These are phyloP conservation scores for Spinacia oleracea DNA, from an alignment of 179 eudicot species.

Conservation along the genomic window DNA sequence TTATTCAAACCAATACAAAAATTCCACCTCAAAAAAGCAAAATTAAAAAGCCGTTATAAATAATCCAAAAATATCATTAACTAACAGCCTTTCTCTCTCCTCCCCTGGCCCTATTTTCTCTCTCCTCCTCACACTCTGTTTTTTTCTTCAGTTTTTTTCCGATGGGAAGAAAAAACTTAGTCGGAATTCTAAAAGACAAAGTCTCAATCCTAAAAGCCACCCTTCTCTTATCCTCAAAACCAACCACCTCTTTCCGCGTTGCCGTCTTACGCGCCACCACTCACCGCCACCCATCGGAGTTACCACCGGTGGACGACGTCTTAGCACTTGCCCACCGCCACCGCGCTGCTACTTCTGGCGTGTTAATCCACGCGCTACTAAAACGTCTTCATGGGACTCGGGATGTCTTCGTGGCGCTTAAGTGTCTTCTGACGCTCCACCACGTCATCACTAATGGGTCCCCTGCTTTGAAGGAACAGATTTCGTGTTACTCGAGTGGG, in stretches of 20 bases:
- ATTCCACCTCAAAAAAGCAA: neutral
- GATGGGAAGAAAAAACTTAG: slow-evolving; percentile 23
- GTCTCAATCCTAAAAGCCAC: slow-evolving; percentile 48
- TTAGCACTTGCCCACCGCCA: slow-evolving; percentile 36
- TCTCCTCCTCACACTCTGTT: neutral
- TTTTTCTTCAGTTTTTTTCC: slow-evolving; percentile 6
- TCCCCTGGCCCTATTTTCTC: neutral
- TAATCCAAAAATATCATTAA: slow-evolving; percentile 9
- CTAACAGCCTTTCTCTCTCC: slow-evolving; percentile 1
- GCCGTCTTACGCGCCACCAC: slow-evolving; percentile 69
- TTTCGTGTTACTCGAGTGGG: slow-evolving; percentile 20
- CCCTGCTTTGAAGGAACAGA: slow-evolving; percentile 32
- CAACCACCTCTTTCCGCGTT: slow-evolving; percentile 33
- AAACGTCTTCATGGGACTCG: slow-evolving; percentile 45
- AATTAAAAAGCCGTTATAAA: slow-evolving; percentile 18
- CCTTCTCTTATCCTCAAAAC: slow-evolving; percentile 33
- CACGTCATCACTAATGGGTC: slow-evolving; percentile 45
- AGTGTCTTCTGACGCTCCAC: slow-evolving; percentile 63
- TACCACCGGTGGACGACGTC: slow-evolving; percentile 48
- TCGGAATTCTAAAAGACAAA: slow-evolving; percentile 54
- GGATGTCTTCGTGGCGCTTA: slow-evolving; percentile 57
- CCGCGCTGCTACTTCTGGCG: slow-evolving; percentile 28
- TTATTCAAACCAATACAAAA: neutral
- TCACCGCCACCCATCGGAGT: slow-evolving; percentile 33
- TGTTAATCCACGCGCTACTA: slow-evolving; percentile 42